phyloP scores from a whole-genome alignment of 2,329 filamentous ascomycete genomes.

The Colletotrichum somersetense region DNA sequence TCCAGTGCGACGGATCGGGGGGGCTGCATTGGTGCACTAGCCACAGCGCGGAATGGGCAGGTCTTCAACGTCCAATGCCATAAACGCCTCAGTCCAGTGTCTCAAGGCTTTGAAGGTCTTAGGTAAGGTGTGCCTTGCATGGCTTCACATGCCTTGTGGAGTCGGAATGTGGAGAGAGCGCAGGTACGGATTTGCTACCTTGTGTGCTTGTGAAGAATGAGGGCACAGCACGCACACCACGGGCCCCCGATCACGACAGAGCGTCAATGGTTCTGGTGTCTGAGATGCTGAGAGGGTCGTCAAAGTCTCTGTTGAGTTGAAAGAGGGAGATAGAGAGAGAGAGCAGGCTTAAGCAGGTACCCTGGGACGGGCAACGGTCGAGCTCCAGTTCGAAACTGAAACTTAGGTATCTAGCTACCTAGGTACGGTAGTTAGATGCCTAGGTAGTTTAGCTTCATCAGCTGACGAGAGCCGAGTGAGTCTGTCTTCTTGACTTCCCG shows the following conservation, averaged over 20 bases:
- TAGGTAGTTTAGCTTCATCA: neutral
- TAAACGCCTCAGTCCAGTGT: slow-evolving; percentile 33
- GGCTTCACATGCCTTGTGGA: slow-evolving; percentile 10
- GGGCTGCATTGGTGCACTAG: slow-evolving; percentile 26
- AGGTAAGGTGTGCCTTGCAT: slow-evolving; percentile 32
- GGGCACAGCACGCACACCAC: slow-evolving; percentile 13
- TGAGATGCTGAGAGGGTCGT: slow-evolving; percentile 13
- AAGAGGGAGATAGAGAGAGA: neutral
- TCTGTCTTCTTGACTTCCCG: neutral
- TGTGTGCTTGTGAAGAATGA: neutral
- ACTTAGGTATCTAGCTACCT: too few relatives aligned
- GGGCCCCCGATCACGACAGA: slow-evolving; percentile 10
- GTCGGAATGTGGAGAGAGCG: slow-evolving; percentile 13
- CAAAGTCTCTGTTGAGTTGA: neutral
- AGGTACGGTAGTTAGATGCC: neutral
- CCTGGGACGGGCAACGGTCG: slow-evolving; percentile 12
- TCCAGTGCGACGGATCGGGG: slow-evolving; percentile 29
- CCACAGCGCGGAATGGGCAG: slow-evolving; percentile 33
- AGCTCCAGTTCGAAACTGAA: slow-evolving; percentile 33
- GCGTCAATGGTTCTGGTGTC: neutral
- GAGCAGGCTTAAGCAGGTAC: neutral
- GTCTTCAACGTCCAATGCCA: slow-evolving; percentile 27
- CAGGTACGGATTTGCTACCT: slow-evolving; percentile 11
- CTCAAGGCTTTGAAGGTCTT: slow-evolving; percentile 11
- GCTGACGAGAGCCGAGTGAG: neutral